phyloP scores from a whole-genome alignment of 2,329 filamentous ascomycete genomes.

The Thyridium curvatum region DNA sequence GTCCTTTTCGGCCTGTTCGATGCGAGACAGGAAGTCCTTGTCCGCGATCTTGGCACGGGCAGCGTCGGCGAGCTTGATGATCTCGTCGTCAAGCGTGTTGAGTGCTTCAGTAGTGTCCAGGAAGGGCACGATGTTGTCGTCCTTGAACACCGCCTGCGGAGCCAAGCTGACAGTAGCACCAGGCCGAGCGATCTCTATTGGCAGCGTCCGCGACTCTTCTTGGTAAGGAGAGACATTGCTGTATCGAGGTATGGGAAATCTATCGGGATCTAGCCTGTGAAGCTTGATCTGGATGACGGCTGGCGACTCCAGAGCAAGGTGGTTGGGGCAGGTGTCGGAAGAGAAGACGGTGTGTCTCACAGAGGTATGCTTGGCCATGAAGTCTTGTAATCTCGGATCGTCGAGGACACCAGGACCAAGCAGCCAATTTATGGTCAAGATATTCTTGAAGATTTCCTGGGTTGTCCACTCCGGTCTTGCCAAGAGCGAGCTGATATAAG shows the following conservation, averaged over 20 bases:
- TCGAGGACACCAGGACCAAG: conserved; percentile 62
- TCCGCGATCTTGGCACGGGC: conserved; percentile 35
- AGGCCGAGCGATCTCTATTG: conserved; percentile 31
- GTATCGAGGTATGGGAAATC: conserved; percentile 65
- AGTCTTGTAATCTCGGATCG: conserved; percentile 58
- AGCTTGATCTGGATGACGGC: conserved; percentile 63
- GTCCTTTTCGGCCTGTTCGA: conserved; percentile 49
- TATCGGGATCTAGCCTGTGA: conserved; percentile 63
- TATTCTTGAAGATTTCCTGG: conserved; percentile 42
- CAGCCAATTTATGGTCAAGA: conserved; percentile 74
- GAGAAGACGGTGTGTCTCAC: conserved; percentile 75
- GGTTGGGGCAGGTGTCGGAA: conserved; percentile 67
- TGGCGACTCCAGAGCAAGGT: conserved; percentile 62
- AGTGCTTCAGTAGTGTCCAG: conserved; percentile 40
- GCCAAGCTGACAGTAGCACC: conserved; percentile 41
- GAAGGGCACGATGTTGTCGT: conserved; percentile 38
- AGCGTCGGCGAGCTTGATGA: conserved; percentile 45
- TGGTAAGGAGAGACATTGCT: conserved; percentile 39
- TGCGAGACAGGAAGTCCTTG: conserved; percentile 38
- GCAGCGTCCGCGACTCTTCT: conserved; percentile 1
- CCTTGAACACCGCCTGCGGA: conserved; percentile 37
- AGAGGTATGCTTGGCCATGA: conserved; percentile 56
- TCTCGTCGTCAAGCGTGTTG: conserved; percentile 27
- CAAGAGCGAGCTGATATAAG: conserved; percentile 66
- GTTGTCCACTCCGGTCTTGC: conserved; percentile 66